These are phyloP conservation scores for Fusarium pilosicola DNA, from an alignment of 2,329 filamentous ascomycete species.

Conservation along the genomic window DNA sequence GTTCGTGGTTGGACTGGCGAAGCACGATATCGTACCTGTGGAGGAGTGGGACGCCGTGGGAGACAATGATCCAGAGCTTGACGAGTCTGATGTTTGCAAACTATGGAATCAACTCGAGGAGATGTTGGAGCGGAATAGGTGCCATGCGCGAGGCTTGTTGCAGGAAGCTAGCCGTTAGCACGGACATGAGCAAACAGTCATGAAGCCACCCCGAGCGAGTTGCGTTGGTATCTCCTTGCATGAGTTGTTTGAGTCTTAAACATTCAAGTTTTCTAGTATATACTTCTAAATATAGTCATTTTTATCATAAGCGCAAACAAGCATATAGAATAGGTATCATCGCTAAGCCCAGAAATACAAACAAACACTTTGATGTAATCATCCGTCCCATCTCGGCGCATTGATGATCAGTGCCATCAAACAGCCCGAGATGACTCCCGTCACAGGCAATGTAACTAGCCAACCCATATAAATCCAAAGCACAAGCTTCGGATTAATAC, in stretches of 20 bases:
- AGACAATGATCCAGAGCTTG: background rate
- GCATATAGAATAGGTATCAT: slow-evolving; percentile 6
- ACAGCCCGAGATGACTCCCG: slow-evolving; percentile 60
- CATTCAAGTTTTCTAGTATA: background rate
- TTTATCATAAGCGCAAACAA: background rate
- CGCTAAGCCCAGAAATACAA: background rate
- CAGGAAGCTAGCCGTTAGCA: background rate
- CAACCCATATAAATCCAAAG: slow-evolving; percentile 67
- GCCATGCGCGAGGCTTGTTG: background rate
- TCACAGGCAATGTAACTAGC: slow-evolving; percentile 62
- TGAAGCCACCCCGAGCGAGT: background rate
- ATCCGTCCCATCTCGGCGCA: slow-evolving; percentile 54
- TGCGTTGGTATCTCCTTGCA: background rate
- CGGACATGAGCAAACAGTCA: background rate
- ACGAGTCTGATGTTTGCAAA: background rate
- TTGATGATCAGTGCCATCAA: slow-evolving; percentile 66
- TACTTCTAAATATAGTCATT: background rate
- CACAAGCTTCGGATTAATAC: slow-evolving; percentile 69
- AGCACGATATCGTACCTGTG: background rate
- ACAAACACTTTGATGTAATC: background rate
- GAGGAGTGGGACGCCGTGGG: background rate
- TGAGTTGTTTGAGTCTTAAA: too few relatives aligned
- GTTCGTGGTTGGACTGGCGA: slow-evolving; percentile 1
- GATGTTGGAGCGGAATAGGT: background rate
- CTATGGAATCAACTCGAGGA: background rate